Evolutionary conservation across 2,329 filamentous ascomycete genomes (phyloP).

Genomic region (Alternaria novae-zelandiae): DNA sequence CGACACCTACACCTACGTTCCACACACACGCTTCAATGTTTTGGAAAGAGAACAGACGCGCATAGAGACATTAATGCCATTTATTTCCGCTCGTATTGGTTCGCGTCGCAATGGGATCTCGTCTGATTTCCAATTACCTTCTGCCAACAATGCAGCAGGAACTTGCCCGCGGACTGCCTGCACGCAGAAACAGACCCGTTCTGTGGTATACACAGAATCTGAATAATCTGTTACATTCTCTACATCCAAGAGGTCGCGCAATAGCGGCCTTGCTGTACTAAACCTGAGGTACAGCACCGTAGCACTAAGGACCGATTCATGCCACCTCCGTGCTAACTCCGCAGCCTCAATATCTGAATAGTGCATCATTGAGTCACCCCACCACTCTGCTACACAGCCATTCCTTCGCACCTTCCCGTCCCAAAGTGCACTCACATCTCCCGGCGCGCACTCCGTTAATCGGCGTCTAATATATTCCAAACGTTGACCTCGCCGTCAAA

Average conservation of each 20-base stretch:
- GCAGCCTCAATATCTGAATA: conserved; percentile 14
- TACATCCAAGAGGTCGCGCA: not conserved
- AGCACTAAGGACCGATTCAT: not conserved
- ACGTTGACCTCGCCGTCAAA: not conserved
- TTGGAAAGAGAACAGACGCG: not conserved
- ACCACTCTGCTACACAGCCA: not conserved
- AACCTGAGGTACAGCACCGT: not conserved
- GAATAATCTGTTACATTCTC: not conserved
- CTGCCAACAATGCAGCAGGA: not conserved
- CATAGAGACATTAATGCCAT: not conserved
- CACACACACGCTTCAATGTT: not conserved
- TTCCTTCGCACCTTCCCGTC: not conserved
- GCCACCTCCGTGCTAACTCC: conserved; percentile 21
- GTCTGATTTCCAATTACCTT: not conserved
- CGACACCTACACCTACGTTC: too few relatives aligned
- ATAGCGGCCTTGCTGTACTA: not conserved
- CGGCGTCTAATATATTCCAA: not conserved
- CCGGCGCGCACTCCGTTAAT: not conserved
- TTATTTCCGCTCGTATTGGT: not conserved
- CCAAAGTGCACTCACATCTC: not conserved
- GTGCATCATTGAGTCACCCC: conserved; percentile 25
- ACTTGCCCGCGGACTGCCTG: not conserved
- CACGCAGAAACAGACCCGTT: rapidly evolving
- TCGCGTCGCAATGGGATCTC: not conserved
- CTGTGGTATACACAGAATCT: not conserved